Evolutionary conservation across 2,329 filamentous ascomycete genomes (phyloP).

Genomic region (Cordyceps militaris): DNA sequence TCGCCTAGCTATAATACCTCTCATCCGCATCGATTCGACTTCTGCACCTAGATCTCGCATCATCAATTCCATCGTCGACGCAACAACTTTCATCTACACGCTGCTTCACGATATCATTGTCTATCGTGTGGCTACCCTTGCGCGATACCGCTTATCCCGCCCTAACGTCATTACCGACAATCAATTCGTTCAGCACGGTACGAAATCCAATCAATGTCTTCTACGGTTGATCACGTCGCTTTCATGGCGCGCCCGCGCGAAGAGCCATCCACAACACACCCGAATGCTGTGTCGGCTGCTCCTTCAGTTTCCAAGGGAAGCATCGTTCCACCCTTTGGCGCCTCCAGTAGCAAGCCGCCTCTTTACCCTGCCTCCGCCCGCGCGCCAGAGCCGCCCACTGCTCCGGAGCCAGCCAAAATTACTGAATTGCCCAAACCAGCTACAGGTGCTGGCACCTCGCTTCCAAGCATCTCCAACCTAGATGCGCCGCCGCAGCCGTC

Average conservation of each 20-base stretch:
- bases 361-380: background rate
- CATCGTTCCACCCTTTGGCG: background rate
- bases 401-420: background rate
- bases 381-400: background rate
- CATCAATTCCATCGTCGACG: background rate
- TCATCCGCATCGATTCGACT: background rate
- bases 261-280: background rate
- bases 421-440: constrained; percentile 2
- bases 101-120: background rate
- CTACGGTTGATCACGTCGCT: constrained; percentile 1
- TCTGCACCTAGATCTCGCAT: background rate
- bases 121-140: background rate
- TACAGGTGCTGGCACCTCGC: background rate
- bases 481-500: constrained; percentile 3
- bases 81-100: background rate
- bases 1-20: background rate
- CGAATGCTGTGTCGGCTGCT: background rate
- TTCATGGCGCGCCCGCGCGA: constrained; percentile 3
- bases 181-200: background rate
- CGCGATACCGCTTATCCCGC: background rate
- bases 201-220: background rate
- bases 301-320: background rate
- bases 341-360: background rate
- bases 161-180: constrained; percentile 3
- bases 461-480: background rate